Conservation (phyloP, 805 yeast species). For the Saccharomycopsis fodiens region DNA sequence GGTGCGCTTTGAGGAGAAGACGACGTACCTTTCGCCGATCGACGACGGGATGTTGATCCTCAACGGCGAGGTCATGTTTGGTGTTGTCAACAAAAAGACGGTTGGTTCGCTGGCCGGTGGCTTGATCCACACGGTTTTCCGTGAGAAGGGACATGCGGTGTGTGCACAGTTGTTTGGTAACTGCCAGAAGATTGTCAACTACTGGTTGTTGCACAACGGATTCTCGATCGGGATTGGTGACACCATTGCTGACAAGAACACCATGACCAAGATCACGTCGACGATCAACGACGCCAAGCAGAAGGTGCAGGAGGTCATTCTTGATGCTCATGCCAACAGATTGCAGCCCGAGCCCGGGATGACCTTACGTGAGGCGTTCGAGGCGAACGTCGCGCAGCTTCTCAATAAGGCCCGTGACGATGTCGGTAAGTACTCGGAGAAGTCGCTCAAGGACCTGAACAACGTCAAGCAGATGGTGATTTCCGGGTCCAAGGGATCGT, state of each 20-base stretch:
- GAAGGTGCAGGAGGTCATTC: slow-evolving; percentile 88
- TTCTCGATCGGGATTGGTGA: slow-evolving; percentile 99
- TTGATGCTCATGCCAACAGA: slow-evolving; percentile 83
- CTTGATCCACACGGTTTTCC: slow-evolving; percentile 90
- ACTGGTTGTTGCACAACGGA: slow-evolving; percentile 93
- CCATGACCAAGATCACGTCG: slow-evolving; percentile 89
- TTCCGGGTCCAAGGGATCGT: slow-evolving; percentile 98
- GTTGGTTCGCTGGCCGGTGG: slow-evolving; percentile 99
- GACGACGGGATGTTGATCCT: slow-evolving; percentile 94
- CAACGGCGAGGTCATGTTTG: slow-evolving; percentile 95
- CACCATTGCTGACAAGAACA: slow-evolving; percentile 95
- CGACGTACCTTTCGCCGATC: slow-evolving; percentile 73
- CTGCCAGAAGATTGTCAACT: slow-evolving; percentile 91
- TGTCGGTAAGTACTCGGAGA: slow-evolving; percentile 98
- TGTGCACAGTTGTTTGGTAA: slow-evolving; percentile 90
- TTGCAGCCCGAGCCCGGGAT: slow-evolving; percentile 98
- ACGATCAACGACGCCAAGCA: slow-evolving; percentile 90
- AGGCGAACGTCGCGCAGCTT: slow-evolving; percentile 91
- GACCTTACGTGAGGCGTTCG: slow-evolving; percentile 98
- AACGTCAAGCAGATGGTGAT: slow-evolving; percentile 99
- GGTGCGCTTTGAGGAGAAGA: slow-evolving; percentile 88
- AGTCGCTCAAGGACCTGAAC: slow-evolving; percentile 86
- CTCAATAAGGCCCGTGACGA: slow-evolving; percentile 98
- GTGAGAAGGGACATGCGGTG: slow-evolving; percentile 90
- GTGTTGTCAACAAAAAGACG: slow-evolving; percentile 96